Conservation (phyloP, 345 rosid species). For the Cardamine occulta region DNA sequence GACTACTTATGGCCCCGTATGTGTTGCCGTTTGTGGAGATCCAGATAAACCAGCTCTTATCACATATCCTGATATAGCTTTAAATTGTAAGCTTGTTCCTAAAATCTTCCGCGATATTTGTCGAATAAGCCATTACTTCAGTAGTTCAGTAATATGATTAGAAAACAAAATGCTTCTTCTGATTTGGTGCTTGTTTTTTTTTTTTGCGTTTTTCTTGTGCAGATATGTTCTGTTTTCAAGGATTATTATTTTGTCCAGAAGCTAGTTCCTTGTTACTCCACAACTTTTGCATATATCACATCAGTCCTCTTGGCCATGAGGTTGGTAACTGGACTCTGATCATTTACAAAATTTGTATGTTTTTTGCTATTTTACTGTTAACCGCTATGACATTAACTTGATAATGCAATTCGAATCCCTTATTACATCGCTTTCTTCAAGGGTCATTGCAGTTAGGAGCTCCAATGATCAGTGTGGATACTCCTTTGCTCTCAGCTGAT, state of each 20-base stretch:
- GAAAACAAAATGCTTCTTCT: not conserved
- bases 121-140: not conserved
- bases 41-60: constrained; percentile 94
- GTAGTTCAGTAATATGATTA: not conserved
- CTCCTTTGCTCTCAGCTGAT: constrained; percentile 76
- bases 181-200: not conserved
- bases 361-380: not conserved
- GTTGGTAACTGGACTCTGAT: constrained; percentile 55
- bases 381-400: constrained; percentile 1
- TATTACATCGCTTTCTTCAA: constrained; percentile 62
- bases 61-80: constrained; percentile 91
- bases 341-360: not conserved
- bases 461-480: constrained; percentile 57
- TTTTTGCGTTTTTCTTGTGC: constrained; percentile 31
- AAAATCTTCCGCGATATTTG: not conserved
- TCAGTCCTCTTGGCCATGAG: constrained; percentile 98
- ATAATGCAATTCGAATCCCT: constrained; percentile 50
- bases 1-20: constrained; percentile 67
- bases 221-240: constrained; percentile 94
- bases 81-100: constrained; percentile 63
- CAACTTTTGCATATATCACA: constrained; percentile 96
- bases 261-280: constrained; percentile 87
- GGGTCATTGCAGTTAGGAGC: constrained; percentile 97
- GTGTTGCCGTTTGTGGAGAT: constrained; percentile 89
- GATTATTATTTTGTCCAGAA: constrained; percentile 85